Percentiles rank a stretch among this genome's conserved stretches.
These are phyloP conservation scores for Solanum neorickii DNA, from an alignment of 257 asterid genomes.

Conservation along the genomic window DNA sequence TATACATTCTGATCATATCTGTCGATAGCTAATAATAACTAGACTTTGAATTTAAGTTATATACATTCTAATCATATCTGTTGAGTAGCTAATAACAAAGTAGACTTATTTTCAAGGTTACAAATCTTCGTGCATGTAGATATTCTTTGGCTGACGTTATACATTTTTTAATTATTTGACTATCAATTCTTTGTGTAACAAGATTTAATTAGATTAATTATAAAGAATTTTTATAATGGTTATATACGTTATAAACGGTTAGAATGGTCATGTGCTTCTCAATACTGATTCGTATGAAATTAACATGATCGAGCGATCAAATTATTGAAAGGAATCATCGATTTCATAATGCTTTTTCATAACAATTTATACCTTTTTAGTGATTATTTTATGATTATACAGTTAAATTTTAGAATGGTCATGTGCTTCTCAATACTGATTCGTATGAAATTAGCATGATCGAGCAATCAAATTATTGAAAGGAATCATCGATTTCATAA, in stretches of 20 bases:
- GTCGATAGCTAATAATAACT: neutral
- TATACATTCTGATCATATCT: neutral
- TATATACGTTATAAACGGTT: too few species aligned
- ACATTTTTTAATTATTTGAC: neutral
- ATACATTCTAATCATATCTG: neutral
- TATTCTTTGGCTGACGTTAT: neutral
- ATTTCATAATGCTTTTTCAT: too few species aligned
- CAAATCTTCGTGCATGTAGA: neutral
- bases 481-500: too few species aligned
- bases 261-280: too few species aligned
- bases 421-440: neutral
- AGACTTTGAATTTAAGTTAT: too few species aligned
- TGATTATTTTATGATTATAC: neutral
- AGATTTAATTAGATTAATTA: neutral
- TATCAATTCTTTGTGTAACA: neutral
- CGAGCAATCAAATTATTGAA: neutral
- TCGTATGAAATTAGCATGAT: too few species aligned
- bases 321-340: too few species aligned
- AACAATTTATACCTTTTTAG: too few species aligned
- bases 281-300: too few species aligned
- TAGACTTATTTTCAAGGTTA: neutral
- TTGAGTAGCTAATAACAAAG: neutral
- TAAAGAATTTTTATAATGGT: too few species aligned
- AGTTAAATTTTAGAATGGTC: neutral
- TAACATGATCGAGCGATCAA: neutral